A percentile compares a stretch with the other conserved stretches of the same genome.
phyloP scores from a whole-genome alignment of 2,329 filamentous ascomycete species.

The Tolypocladium album region DNA sequence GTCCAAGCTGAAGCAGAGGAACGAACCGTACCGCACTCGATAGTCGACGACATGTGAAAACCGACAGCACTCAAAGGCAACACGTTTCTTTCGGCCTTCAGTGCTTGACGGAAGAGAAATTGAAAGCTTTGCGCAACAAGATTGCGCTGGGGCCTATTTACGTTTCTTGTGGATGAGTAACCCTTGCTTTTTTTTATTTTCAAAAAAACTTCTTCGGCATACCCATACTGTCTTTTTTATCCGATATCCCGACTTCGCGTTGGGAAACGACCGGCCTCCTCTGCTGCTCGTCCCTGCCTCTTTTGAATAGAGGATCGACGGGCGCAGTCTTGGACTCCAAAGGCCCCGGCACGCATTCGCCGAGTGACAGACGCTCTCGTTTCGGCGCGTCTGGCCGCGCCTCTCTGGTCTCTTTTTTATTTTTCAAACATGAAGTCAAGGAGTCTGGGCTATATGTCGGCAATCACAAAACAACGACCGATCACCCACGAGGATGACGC shows the following conservation, averaged over 20 bases:
- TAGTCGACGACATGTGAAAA: conserved; percentile 10
- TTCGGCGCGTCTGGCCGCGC: not conserved
- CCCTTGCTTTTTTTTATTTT: not conserved
- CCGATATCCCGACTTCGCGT: not conserved
- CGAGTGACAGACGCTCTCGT: not conserved
- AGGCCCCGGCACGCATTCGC: not conserved
- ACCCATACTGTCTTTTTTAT: not conserved
- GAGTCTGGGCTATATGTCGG: not conserved
- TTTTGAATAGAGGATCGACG: conserved; percentile 1
- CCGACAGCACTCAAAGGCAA: not conserved
- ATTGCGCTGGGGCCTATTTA: not conserved
- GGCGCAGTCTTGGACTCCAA: not conserved
- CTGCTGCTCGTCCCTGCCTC: conserved; percentile 5
- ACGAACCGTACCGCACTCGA: conserved; percentile 26
- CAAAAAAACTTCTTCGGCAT: not conserved
- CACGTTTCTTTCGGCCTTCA: not conserved
- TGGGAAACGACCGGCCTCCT: not conserved
- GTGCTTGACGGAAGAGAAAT: not conserved
- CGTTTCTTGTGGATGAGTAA: not conserved
- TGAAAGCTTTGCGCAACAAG: not conserved
- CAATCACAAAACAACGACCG: not conserved
- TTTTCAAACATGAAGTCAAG: not conserved
- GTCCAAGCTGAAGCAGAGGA: conserved; percentile 48
- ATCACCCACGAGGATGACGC: not conserved
- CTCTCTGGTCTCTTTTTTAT: not conserved